These are phyloP conservation scores for Amniculicola lignicola DNA, from an alignment of 495 filamentous ascomycete genomes.

Conservation along the genomic window DNA sequence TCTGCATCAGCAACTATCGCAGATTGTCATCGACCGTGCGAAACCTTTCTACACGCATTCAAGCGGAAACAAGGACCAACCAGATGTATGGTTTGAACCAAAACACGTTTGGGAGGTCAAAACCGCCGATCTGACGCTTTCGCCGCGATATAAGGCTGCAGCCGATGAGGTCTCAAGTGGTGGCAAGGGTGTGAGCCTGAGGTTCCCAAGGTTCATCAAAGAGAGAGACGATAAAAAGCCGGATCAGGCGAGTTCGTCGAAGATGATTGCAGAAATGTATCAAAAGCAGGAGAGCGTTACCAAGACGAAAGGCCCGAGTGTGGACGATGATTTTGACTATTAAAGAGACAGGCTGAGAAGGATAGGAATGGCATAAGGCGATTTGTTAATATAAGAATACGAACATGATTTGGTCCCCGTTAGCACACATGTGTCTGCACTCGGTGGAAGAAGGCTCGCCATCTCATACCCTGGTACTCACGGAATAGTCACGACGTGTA, in stretches of 20 bases:
- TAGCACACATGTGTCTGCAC: too few species aligned
- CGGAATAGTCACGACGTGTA: too few species aligned
- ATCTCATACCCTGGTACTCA: too few species aligned
- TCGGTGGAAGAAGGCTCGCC: too few species aligned
- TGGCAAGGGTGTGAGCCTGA: conserved; percentile 79
- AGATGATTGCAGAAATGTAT: conserved; percentile 95
- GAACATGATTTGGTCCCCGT: too few species aligned
- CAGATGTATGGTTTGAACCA: conserved; percentile 98
- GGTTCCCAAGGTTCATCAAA: conserved; percentile 91
- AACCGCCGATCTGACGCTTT: conserved; percentile 89
- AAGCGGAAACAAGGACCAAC: conserved; percentile 79
- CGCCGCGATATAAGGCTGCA: conserved; percentile 85
- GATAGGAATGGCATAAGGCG: too few species aligned
- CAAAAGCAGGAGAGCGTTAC: conserved; percentile 82
- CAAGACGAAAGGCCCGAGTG: conserved; percentile 71
- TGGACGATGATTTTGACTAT: conserved; percentile 99
- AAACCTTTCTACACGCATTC: conserved; percentile 94
- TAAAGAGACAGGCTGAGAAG: too few species aligned
- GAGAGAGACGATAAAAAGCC: conserved; percentile 89
- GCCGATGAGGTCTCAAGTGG: conserved; percentile 61
- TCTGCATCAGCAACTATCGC: conserved; percentile 66
- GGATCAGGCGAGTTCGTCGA: conserved; percentile 78
- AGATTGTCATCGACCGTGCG: conserved; percentile 75
- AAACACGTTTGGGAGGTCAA: conserved; percentile 95
- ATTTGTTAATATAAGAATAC: too few species aligned